Evolutionary conservation across 441 rosid species (phyloP), one percentile per base, ranked within the genome.

Genomic region (Biscutella auriculata): DNA sequence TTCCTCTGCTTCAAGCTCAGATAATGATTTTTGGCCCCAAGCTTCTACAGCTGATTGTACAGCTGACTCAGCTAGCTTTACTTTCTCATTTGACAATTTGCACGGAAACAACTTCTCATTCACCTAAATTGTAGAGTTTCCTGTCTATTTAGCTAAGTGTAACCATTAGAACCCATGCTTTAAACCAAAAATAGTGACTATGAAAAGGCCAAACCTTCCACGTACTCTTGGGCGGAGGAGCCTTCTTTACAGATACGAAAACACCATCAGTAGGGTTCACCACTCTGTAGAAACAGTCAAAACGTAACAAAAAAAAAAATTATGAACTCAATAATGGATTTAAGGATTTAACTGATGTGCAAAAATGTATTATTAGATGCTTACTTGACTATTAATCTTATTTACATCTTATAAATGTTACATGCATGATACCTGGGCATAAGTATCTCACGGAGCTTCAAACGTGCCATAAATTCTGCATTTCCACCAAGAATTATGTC

Each of bases 401-500:
- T 14, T 30, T 41, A 17, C 46, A 55, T 49, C 23, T 16, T 27
- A 8, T n/a, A 3, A 52, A 28, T 25, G 53, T 47, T 57, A 46
- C 33, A 62, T n/a, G 64, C 37, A 64, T 53, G 12, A 59, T 77
- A 92, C 98, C 96, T 86, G 69, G 97, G 98, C 97, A 92, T 88
- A 16, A 88, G 88, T 71, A 88, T 86, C 80, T 92, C 98, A 25
- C 98, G 92, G 33, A 92, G 81, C 83, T 88, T 92, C 83, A 92
- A 72, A 75, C 98, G 86, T 62, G 97, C 97, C 89, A 92, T 92
- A 76, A 92, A 92, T 69, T 88, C 98, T 8, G 97, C 95, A 62
- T 88, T 92, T 51, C 98, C 98, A 68, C 96, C 98, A 30, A 92
- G 96, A 57, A 92, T 92, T 48, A 88, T 92, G 69, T 92, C 98